These are phyloP conservation scores for Volvox reticuliferus DNA, from an alignment of 139 green algal genomes.

Conservation along the genomic window DNA sequence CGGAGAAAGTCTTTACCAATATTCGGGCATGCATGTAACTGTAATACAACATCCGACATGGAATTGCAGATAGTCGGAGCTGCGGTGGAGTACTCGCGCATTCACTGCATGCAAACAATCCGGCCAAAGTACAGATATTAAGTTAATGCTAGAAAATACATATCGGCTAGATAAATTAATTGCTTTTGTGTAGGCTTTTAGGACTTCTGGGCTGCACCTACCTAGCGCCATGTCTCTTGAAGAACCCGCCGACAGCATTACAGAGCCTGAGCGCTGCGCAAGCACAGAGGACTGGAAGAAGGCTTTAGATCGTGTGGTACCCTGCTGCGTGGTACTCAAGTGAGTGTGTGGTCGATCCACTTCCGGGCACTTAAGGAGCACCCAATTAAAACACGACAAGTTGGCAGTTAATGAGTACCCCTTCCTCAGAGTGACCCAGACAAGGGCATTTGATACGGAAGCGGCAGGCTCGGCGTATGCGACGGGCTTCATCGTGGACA, in stretches of 20 bases:
- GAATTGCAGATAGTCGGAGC: no score
- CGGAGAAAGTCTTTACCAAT: no score
- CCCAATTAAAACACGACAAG: not conserved
- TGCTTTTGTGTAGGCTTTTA: no score
- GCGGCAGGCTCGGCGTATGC: conserved; percentile 77
- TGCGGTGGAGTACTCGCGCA: no score
- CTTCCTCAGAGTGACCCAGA: conserved; percentile 73
- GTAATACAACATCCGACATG: no score
- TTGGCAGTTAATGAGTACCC: not conserved
- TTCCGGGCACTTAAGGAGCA: not conserved
- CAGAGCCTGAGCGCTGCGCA: not conserved
- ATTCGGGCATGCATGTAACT: no score
- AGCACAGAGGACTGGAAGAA: conserved; percentile 61
- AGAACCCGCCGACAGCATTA: not conserved
- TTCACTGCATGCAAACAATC: no score
- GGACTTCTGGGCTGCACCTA: no score
- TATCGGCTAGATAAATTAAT: no score
- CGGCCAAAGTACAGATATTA: no score
- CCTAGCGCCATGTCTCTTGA: conserved; percentile 3
- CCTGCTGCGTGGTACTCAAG: conserved; percentile 76
- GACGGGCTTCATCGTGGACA: conserved; percentile 94
- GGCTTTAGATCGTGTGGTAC: conserved; percentile 75
- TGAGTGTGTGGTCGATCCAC: conserved; percentile 31
- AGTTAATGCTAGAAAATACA: no score
- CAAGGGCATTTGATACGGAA: conserved; percentile 90